phyloP scores from a whole-genome alignment of 2,329 filamentous ascomycete species.

The Trichocomaceae sp. region DNA sequence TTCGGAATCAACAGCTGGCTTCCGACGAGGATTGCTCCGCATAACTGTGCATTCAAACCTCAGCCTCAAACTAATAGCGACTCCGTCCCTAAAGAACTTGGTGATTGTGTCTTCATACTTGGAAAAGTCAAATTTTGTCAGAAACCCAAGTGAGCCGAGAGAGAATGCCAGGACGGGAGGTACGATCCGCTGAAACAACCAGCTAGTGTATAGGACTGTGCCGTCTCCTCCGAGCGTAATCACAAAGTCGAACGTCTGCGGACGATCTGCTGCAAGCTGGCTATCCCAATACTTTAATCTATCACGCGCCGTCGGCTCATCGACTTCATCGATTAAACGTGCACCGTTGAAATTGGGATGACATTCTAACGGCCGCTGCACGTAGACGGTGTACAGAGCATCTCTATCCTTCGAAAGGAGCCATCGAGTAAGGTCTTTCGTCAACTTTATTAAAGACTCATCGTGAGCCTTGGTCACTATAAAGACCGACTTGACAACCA shows the following conservation, averaged over 20 bases:
- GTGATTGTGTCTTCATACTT: conserved; percentile 63
- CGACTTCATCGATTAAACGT: conserved; percentile 56
- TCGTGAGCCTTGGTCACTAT: conserved; percentile 91
- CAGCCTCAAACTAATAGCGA: conserved; percentile 79
- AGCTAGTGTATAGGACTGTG: conserved; percentile 93
- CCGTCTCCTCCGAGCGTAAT: conserved; percentile 90
- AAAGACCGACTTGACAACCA: conserved; percentile 77
- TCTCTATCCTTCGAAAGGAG: conserved; percentile 64
- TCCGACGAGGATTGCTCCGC: conserved; percentile 48
- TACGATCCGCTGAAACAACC: conserved; percentile 93
- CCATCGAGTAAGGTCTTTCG: conserved; percentile 73
- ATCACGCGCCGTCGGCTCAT: conserved; percentile 44
- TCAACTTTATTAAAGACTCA: conserved; percentile 67
- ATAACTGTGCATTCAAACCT: conserved; percentile 93
- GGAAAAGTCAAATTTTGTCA: conserved; percentile 93
- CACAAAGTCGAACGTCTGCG: conserved; percentile 88
- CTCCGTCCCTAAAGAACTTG: conserved; percentile 69
- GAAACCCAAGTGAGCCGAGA: conserved; percentile 83
- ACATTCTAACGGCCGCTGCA: conserved; percentile 67
- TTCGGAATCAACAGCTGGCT: conserved; percentile 15
- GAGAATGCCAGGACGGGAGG: conserved; percentile 90
- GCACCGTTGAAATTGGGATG: conserved; percentile 67
- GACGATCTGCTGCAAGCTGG: conserved; percentile 66
- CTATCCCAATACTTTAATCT: conserved; percentile 79
- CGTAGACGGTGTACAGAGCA: conserved; percentile 66